These are phyloP conservation scores for Volvox africanus DNA, from an alignment of 139 green algal species.

Conservation along the genomic window DNA sequence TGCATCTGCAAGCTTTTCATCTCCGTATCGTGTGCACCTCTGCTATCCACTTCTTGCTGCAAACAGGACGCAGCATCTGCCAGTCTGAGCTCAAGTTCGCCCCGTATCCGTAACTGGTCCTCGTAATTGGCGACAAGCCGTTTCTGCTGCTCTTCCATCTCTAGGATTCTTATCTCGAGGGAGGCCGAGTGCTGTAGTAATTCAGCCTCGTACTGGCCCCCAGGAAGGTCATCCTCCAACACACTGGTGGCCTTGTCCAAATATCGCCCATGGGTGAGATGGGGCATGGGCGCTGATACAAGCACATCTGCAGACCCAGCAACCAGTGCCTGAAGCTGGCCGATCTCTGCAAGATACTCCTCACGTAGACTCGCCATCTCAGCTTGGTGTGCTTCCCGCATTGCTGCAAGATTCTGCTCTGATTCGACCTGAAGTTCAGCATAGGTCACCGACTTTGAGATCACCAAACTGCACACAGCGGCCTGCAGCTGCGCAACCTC, in stretches of 20 bases:
- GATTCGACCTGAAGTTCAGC: conserved; percentile 1
- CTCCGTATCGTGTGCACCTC: background rate
- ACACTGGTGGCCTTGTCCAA: background rate
- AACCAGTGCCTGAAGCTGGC: background rate
- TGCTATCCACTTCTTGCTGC: background rate
- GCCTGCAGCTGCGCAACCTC: conserved; percentile 27
- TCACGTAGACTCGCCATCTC: background rate
- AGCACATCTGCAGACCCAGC: background rate
- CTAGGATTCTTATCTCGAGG: background rate
- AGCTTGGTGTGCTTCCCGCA: background rate
- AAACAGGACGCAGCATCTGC: background rate
- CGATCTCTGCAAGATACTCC: background rate
- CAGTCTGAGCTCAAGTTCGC: background rate
- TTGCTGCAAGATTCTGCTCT: background rate
- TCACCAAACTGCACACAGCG: conserved; percentile 13
- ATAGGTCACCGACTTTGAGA: background rate
- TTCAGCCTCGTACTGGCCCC: background rate
- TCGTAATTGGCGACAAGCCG: background rate
- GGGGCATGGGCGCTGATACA: no score
- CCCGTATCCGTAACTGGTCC: background rate
- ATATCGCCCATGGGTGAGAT: background rate
- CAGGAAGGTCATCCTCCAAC: background rate
- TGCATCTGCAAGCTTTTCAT: background rate
- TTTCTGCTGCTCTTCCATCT: background rate
- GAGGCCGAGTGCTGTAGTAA: background rate